Percentiles rank a stretch among this genome's conserved stretches.
Conservation (phyloP, 805 yeast genomes). For the Spathaspora passalidarum region DNA sequence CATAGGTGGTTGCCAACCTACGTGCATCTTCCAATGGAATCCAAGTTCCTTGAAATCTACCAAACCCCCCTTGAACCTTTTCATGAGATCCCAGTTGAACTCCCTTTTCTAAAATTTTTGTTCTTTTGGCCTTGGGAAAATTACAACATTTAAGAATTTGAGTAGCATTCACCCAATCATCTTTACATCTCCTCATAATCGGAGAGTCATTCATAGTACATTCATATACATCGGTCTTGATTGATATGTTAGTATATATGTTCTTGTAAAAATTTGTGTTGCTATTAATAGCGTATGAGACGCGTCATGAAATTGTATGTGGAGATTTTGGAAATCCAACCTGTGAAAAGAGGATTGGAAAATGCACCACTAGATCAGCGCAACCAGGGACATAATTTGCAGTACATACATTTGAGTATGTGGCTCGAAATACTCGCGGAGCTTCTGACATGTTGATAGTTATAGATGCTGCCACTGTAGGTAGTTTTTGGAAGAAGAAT, state of each 20-base stretch:
- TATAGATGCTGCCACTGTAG: background rate
- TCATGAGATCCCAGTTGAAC: slow-evolving; percentile 90
- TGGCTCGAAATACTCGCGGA: slow-evolving; percentile 43
- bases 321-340: background rate
- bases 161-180: slow-evolving; percentile 97
- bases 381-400: background rate
- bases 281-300: background rate
- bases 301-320: background rate
- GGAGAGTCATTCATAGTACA: slow-evolving; percentile 64
- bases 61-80: slow-evolving; percentile 96
- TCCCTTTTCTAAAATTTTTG: slow-evolving; percentile 86
- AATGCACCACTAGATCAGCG: background rate
- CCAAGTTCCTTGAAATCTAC: slow-evolving; percentile 97
- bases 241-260: background rate
- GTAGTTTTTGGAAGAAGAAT: too few relatives aligned
- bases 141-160: slow-evolving; percentile 91
- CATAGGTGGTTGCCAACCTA: slow-evolving; percentile 37
- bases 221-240: slow-evolving; percentile 66
- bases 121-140: slow-evolving; percentile 91
- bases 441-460: slow-evolving; percentile 7
- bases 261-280: background rate
- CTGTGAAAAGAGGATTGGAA: background rate
- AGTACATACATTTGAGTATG: slow-evolving; percentile 42
- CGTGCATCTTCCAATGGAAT: slow-evolving; percentile 78
- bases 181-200: slow-evolving; percentile 85